A percentile compares a stretch with the other conserved stretches of the same genome.
Evolutionary conservation across 2,329 filamentous ascomycete species (phyloP).

Genomic region (Rhytidhysteron rufulum): DNA sequence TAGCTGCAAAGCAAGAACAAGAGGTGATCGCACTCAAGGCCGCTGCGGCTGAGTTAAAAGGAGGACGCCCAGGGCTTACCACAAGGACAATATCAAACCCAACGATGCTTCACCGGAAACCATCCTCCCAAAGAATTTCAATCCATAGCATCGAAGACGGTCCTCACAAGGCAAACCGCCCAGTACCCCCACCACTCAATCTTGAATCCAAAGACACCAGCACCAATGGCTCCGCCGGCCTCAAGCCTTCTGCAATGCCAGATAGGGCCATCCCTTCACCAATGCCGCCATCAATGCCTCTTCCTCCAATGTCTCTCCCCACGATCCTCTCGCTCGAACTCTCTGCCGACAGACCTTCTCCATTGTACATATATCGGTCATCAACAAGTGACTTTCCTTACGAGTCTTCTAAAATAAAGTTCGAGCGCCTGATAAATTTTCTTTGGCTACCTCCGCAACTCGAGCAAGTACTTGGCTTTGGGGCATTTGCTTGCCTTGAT

Average conservation of each 20-base stretch:
- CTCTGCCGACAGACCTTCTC: slow-evolving; percentile 57
- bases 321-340: slow-evolving; percentile 65
- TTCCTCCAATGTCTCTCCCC: slow-evolving; percentile 60
- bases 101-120: slow-evolving; percentile 34
- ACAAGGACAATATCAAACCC: slow-evolving; percentile 36
- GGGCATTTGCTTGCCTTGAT: slow-evolving; percentile 85
- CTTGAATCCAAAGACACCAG: slow-evolving; percentile 27
- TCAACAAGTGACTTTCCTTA: slow-evolving; percentile 65
- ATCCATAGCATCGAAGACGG: slow-evolving; percentile 17
- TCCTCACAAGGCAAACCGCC: slow-evolving; percentile 16
- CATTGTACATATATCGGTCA: slow-evolving; percentile 60
- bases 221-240: slow-evolving; percentile 6
- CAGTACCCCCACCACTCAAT: slow-evolving; percentile 29
- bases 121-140: slow-evolving; percentile 23
- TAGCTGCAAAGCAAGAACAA: slow-evolving; percentile 16
- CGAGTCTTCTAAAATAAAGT: slow-evolving; percentile 87
- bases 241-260: slow-evolving; percentile 29
- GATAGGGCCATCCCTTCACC: slow-evolving; percentile 37
- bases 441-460: slow-evolving; percentile 75
- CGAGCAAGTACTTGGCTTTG: slow-evolving; percentile 82
- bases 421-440: slow-evolving; percentile 88
- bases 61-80: slow-evolving; percentile 26
- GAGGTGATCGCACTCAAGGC: slow-evolving; percentile 30
- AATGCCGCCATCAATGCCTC: slow-evolving; percentile 52
- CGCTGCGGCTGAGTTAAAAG: slow-evolving; percentile 17